Conservation (phyloP, 495 filamentous ascomycete species). For the Daldinia childiae region DNA sequence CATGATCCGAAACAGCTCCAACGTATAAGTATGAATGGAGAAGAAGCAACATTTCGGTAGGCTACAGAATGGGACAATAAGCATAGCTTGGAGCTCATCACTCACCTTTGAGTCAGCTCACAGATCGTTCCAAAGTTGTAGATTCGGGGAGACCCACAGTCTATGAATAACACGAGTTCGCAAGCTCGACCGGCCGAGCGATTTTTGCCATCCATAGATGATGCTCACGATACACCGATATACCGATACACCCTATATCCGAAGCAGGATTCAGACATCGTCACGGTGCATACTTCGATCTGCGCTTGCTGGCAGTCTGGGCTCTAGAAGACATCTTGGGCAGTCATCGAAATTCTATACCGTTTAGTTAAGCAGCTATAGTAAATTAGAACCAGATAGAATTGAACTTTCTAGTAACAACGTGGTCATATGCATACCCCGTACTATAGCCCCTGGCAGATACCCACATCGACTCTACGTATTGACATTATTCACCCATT, state of each 20-base stretch:
- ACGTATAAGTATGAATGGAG: constrained; percentile 7
- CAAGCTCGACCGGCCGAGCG: constrained; percentile 15
- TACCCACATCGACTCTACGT: constrained; percentile 7
- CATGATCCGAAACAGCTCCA: constrained; percentile 19
- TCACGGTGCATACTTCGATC: constrained; percentile 13
- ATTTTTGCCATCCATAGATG: constrained; percentile 12
- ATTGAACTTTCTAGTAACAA: neutral
- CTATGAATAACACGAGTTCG: constrained; percentile 1
- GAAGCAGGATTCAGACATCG: neutral
- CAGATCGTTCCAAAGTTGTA: constrained; percentile 9
- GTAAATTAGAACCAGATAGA: neutral
- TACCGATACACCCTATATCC: constrained; percentile 1
- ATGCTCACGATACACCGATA: neutral
- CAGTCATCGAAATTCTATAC: neutral
- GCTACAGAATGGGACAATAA: constrained; percentile 20
- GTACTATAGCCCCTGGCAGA: constrained; percentile 11
- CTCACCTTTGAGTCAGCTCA: constrained; percentile 9
- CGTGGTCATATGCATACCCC: constrained; percentile 27
- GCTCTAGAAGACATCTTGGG: neutral
- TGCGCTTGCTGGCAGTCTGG: neutral
- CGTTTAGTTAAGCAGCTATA: neutral
- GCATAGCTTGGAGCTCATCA: constrained; percentile 14
- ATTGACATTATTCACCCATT: constrained; percentile 7
- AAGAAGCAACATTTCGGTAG: constrained; percentile 10
- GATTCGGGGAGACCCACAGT: constrained; percentile 12